phyloP scores from a whole-genome alignment of 2,329 filamentous ascomycete genomes.

The Rhinocladiella similis region DNA sequence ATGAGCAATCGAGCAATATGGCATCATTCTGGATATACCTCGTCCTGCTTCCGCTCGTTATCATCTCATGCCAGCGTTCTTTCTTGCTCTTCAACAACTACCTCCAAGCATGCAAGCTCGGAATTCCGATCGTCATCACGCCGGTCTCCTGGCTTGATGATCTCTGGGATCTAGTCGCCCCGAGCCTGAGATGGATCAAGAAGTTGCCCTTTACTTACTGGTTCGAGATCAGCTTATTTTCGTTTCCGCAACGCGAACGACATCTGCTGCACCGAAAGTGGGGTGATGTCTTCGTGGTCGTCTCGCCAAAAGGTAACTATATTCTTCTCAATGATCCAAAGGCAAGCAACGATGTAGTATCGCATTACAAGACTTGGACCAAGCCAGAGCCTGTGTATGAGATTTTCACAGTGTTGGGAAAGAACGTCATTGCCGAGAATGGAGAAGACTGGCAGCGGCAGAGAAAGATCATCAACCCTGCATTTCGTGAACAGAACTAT shows the following conservation, averaged over 20 bases:
- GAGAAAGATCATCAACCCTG: conserved; percentile 40
- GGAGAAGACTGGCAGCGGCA: conserved; percentile 40
- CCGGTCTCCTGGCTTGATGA: conserved; percentile 5
- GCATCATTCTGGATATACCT: background rate
- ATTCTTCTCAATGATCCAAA: background rate
- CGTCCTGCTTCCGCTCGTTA: background rate
- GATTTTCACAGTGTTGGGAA: background rate
- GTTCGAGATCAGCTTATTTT: background rate
- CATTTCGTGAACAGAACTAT: conserved; percentile 46
- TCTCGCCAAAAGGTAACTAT: background rate
- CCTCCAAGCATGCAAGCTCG: background rate
- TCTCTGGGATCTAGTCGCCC: background rate
- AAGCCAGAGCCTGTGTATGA: conserved; percentile 1
- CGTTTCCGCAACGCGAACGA: background rate
- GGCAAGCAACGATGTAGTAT: background rate
- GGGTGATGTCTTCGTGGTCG: background rate
- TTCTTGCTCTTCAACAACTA: background rate
- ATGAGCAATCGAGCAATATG: conserved; percentile 22
- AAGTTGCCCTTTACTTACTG: background rate
- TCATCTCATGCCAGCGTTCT: background rate
- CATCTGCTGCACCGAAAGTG: background rate
- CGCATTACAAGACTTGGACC: background rate
- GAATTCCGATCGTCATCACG: conserved; percentile 1
- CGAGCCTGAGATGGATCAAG: background rate
- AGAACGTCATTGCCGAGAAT: background rate